phyloP scores from a whole-genome alignment of 2,329 filamentous ascomycete genomes.

The Fusarium pininemorale region DNA sequence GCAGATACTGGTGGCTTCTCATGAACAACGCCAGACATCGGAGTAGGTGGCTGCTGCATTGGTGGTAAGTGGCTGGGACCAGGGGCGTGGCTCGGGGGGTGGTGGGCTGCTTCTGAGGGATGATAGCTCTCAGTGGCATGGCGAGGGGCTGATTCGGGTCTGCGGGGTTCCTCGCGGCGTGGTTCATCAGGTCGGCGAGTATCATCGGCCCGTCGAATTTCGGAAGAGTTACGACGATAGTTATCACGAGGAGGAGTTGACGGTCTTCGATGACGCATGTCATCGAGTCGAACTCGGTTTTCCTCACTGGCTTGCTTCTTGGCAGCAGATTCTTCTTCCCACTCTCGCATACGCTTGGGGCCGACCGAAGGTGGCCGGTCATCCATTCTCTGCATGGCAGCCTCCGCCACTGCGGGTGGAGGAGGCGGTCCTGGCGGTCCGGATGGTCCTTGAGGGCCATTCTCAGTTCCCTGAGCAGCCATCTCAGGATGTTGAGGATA shows the following conservation, averaged over 20 bases:
- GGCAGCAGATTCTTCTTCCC: slow-evolving; percentile 82
- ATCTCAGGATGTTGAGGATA: slow-evolving; percentile 78
- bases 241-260: slow-evolving; percentile 76
- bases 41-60: slow-evolving; percentile 64
- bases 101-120: slow-evolving; percentile 91
- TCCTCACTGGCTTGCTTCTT: slow-evolving; percentile 94
- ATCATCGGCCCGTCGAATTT: slow-evolving; percentile 72
- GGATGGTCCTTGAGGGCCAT: slow-evolving; percentile 47
- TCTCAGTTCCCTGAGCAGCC: slow-evolving; percentile 67
- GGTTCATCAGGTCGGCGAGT: slow-evolving; percentile 69
- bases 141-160: slow-evolving; percentile 71
- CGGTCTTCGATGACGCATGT: slow-evolving; percentile 80
- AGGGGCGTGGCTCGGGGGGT: slow-evolving; percentile 66
- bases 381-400: slow-evolving; percentile 69
- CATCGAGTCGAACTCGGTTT: slow-evolving; percentile 84
- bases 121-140: slow-evolving; percentile 83
- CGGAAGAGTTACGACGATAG: slow-evolving; percentile 82
- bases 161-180: slow-evolving; percentile 67
- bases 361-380: slow-evolving; percentile 82
- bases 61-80: slow-evolving; percentile 65
- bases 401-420: slow-evolving; percentile 65
- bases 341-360: slow-evolving; percentile 88
- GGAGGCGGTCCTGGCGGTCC: slow-evolving; percentile 52
- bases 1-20: slow-evolving; percentile 53
- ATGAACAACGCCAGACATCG: slow-evolving; percentile 62